Evolutionary conservation across 2,329 filamentous ascomycete genomes (phyloP).

Genomic region (Macrophomina tecta): DNA sequence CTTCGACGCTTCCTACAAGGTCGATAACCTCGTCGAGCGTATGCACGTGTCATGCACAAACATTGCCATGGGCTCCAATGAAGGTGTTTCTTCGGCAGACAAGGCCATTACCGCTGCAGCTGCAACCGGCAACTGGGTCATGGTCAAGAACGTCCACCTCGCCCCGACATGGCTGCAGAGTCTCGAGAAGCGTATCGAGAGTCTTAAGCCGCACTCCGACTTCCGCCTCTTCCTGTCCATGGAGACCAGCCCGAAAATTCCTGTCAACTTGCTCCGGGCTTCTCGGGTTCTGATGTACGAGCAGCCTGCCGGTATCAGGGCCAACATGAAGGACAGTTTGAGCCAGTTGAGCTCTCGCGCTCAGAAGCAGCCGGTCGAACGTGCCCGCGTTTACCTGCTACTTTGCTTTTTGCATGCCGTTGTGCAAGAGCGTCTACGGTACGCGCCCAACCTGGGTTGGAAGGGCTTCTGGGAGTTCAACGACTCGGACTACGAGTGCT

Average conservation of each 20-base stretch:
- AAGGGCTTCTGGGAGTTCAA: conserved; percentile 99
- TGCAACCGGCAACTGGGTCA: conserved; percentile 90
- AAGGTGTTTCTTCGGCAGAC: conserved; percentile 89
- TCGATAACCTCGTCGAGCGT: conserved; percentile 90
- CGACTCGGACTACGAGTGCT: conserved; percentile 98
- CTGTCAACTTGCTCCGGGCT: conserved; percentile 90
- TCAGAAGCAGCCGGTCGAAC: conserved; percentile 84
- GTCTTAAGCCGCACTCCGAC: conserved; percentile 88
- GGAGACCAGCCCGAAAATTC: conserved; percentile 96
- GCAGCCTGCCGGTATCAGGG: conserved; percentile 92
- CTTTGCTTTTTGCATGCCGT: conserved; percentile 96
- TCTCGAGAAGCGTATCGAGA: conserved; percentile 94
- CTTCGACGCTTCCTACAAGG: conserved; percentile 99
- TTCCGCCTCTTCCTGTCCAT: conserved; percentile 97
- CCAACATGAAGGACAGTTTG: conserved; percentile 98
- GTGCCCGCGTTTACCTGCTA: conserved; percentile 85
- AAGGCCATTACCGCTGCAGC: conserved; percentile 94
- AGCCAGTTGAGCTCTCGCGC: conserved; percentile 78
- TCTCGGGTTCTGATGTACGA: conserved; percentile 97
- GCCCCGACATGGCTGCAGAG: conserved; percentile 96
- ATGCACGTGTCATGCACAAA: conserved; percentile 85
- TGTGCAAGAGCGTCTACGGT: conserved; percentile 90
- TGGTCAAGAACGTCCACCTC: conserved; percentile 98
- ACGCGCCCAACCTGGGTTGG: conserved; percentile 93
- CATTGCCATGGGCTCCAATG: conserved; percentile 98